Evolutionary conservation across 768 basidiomycete species (phyloP).

Genomic region (Daedaleopsis sinensis): DNA sequence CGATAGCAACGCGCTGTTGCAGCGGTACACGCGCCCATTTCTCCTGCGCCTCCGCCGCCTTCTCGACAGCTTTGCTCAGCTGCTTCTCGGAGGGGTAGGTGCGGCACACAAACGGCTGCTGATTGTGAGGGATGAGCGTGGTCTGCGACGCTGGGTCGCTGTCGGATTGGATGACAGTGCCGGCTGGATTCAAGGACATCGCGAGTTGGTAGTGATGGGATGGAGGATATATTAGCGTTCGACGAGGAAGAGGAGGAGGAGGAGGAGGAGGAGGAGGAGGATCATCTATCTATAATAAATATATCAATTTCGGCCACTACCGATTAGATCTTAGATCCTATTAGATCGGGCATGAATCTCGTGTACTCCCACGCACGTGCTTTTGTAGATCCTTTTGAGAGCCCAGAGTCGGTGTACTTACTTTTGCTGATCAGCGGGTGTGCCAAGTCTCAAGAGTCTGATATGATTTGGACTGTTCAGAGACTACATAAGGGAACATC

Average conservation of each 20-base stretch:
- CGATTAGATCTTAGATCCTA: too few relatives aligned
- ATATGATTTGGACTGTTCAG: too few relatives aligned
- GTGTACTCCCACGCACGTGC: too few relatives aligned
- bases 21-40: conserved; percentile 65
- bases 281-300: too few relatives aligned
- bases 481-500: too few relatives aligned
- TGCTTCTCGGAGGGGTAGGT: conserved; percentile 62
- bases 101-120: conserved; percentile 67
- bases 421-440: too few relatives aligned
- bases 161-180: conserved; percentile 1
- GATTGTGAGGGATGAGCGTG: conserved; percentile 83
- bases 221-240: background rate
- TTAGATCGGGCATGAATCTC: too few relatives aligned
- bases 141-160: conserved; percentile 53
- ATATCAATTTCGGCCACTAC: too few relatives aligned
- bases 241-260: background rate
- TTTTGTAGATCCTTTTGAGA: too few relatives aligned
- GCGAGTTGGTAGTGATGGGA: background rate
- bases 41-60: conserved; percentile 70
- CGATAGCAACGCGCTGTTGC: conserved; percentile 67
- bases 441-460: too few relatives aligned
- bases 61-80: conserved; percentile 60
- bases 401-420: too few relatives aligned
- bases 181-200: conserved; percentile 6
- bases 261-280: background rate